These are phyloP conservation scores for Pleurotus sapidus DNA, from an alignment of 768 basidiomycete species.

Conservation along the genomic window DNA sequence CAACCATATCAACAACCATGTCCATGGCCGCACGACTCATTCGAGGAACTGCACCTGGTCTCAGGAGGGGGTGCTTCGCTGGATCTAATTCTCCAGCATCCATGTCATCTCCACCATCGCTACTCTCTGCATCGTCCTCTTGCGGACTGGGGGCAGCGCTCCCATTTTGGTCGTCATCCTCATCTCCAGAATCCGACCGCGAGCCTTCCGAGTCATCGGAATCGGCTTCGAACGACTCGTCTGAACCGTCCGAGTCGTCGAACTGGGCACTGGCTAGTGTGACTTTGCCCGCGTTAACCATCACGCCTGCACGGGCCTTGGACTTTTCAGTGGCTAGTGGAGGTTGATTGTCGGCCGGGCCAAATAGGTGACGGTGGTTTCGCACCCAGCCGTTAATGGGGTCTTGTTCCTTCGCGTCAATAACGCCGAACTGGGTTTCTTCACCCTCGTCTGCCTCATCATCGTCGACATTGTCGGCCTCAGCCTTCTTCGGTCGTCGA, in stretches of 20 bases:
- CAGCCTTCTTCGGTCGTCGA: conserved; percentile 27
- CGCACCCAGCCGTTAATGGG: conserved; percentile 67
- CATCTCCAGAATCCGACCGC: conserved; percentile 25
- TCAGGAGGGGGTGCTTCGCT: conserved; percentile 58
- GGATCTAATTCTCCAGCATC: conserved; percentile 48
- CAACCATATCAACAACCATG: conserved; percentile 63
- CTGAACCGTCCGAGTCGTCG: conserved; percentile 46
- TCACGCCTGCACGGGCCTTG: not conserved
- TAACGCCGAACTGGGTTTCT: conserved; percentile 69
- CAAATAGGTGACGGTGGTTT: conserved; percentile 54
- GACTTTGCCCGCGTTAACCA: conserved; percentile 25
- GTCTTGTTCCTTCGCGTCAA: conserved; percentile 68
- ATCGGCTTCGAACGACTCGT: conserved; percentile 37
- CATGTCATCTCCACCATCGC: conserved; percentile 28
- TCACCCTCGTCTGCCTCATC: conserved; percentile 42
- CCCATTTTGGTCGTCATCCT: conserved; percentile 11
- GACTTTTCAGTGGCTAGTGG: not conserved
- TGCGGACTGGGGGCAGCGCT: conserved; percentile 24
- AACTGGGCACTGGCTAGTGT: conserved; percentile 13
- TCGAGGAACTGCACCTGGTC: conserved; percentile 63
- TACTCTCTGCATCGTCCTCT: conserved; percentile 26
- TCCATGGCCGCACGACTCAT: conserved; percentile 68
- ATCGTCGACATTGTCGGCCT: conserved; percentile 32
- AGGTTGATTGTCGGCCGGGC: conserved; percentile 22
- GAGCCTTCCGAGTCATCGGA: conserved; percentile 36